Conservation (phyloP, 2,329 filamentous ascomycete genomes). For the Hypoxylon sp. region DNA sequence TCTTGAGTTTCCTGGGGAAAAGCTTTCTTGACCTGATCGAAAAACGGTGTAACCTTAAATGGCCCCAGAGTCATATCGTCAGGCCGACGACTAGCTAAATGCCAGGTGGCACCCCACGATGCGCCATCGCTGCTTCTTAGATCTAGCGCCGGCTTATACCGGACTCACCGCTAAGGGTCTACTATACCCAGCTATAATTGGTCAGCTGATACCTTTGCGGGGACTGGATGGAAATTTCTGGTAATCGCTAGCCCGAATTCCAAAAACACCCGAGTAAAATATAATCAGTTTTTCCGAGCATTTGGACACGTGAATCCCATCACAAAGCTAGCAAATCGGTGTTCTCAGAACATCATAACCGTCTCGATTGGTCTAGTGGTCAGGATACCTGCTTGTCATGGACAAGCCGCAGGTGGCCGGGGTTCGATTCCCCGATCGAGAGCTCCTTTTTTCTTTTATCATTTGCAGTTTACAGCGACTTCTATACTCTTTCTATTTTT, state of each 20-base stretch:
- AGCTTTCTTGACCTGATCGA: conserved; percentile 36
- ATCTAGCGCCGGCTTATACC: conserved; percentile 17
- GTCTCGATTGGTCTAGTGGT: conserved; percentile 46
- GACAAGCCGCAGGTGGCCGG: conserved; percentile 51
- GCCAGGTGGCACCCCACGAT: conserved; percentile 30
- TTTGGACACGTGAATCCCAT: conserved; percentile 25
- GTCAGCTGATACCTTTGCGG: conserved; percentile 4
- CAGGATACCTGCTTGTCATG: conserved; percentile 46
- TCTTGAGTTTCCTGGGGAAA: conserved; percentile 14
- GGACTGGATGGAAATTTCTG: conserved; percentile 17
- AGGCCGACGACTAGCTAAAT: conserved; percentile 25
- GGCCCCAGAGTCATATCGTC: conserved; percentile 12
- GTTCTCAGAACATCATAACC: conserved; percentile 1
- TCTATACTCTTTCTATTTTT: not conserved
- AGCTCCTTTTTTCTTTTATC: conserved; percentile 33
- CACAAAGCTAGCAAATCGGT: conserved; percentile 5
- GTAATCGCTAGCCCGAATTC: not conserved
- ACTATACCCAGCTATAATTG: conserved; percentile 5
- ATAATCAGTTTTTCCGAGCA: not conserved
- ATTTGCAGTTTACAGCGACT: not conserved
- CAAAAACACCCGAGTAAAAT: not conserved
- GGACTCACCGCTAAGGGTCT: conserved; percentile 18
- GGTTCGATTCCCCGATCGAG: conserved; percentile 57
- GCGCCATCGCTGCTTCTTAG: not conserved
- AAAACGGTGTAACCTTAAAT: conserved; percentile 39